Conservation (phyloP, 441 rosid species). For the Erodium moschatum region DNA sequence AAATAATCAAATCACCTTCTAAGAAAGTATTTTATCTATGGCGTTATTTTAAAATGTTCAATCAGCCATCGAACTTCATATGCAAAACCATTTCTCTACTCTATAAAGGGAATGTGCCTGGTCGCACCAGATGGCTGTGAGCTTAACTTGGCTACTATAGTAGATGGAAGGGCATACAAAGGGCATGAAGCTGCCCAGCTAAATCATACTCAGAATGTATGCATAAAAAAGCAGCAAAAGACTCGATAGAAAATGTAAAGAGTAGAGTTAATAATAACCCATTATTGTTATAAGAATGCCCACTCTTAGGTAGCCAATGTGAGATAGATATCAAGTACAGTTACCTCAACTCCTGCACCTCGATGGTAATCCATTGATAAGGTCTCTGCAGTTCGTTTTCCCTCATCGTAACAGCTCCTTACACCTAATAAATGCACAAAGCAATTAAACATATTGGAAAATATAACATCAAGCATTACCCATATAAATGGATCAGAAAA, state of each 20-base stretch:
- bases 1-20: no score
- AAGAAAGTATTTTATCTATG: no score
- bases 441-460: slow-evolving; percentile 3
- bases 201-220: background rate
- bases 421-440: slow-evolving; percentile 42
- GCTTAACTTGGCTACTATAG: background rate
- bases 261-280: background rate
- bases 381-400: slow-evolving; percentile 5
- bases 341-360: background rate
- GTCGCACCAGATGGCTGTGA: background rate
- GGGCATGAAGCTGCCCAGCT: background rate
- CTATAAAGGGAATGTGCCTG: background rate
- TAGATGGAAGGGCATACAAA: background rate
- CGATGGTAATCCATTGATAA: background rate
- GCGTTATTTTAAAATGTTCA: background rate
- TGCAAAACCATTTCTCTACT: background rate
- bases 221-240: background rate
- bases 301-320: background rate
- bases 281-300: background rate
- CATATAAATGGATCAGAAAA: background rate
- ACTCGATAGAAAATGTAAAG: background rate
- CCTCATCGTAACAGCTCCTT: slow-evolving; percentile 88
- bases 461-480: background rate
- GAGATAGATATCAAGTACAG: background rate
- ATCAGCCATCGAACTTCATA: background rate